Evolutionary conservation across 73 alveolate species (phyloP), one percentile per base, ranked within the genome.

Genomic region (Paramecium octaurelia): DNA sequence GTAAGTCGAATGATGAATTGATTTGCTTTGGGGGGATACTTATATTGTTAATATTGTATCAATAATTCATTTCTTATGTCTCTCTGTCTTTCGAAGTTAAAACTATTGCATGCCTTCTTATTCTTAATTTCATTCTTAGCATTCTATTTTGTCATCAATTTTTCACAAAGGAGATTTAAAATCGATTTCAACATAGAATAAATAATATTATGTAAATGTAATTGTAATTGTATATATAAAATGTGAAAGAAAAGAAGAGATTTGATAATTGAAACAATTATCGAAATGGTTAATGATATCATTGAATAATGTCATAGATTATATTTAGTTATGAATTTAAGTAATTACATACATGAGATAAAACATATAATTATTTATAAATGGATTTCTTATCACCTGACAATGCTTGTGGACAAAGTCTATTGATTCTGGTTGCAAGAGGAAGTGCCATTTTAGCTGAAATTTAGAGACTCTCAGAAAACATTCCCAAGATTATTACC

Each of bases 361-460:
- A 54, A 5, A 48, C 23, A 54, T 16, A 73, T 73, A 36, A 73
- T 35, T 73, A 73, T 35, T 73, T 73, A 73, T 35, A 29, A 73
- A 71, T 93, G 96, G 97, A 95, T 73, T 95, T 95, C 93, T 73
- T 95, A 70, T 95, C 94, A 59, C 95, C 95, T 50, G 93, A 92
- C 29, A 95, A 95, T 87, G 97, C 89, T 70, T 96, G 98, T 80
- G 99, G 98, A 86, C 97, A 95, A 95, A 97, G 97, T 76, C 90
- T 97, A 46, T 92, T 98, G 94, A 93, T 95, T 86, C 95, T 98
- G 59, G 96, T 96, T 2, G 99, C 99, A 1, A 95, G 98, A 88
- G 99, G 99, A 29, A 95, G 98, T 29, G 98, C 99, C 18, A 97
- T 97, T 27, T 89, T 98, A 54, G 99, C 99, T 24, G 99, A 98